Evolutionary conservation across 768 basidiomycete genomes (phyloP).

Genomic region (Pleurotus platypus): DNA sequence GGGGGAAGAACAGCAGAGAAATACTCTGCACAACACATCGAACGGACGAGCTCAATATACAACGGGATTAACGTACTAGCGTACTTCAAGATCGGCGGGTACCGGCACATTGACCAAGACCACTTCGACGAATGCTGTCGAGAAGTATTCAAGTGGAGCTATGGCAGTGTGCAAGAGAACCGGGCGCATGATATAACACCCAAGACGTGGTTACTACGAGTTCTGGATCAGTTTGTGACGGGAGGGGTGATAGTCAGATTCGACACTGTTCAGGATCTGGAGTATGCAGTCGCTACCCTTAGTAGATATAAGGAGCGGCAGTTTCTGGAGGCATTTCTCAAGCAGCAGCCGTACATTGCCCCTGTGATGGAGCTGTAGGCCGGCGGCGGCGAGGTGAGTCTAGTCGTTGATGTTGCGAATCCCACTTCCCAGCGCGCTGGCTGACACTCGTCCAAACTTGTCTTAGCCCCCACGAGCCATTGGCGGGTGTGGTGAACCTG

Average conservation of each 20-base stretch:
- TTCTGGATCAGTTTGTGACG: neutral
- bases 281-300: neutral
- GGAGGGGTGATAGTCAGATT: constrained; percentile 3
- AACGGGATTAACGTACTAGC: constrained; percentile 3
- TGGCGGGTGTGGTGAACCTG: neutral
- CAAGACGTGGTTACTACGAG: constrained; percentile 5
- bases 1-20: constrained; percentile 9
- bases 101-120: neutral
- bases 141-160: constrained; percentile 2
- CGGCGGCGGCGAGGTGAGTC: neutral
- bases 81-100: constrained; percentile 6
- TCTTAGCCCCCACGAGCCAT: neutral
- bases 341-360: constrained; percentile 5
- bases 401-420: neutral
- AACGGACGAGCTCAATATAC: neutral
- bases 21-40: constrained; percentile 4
- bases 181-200: constrained; percentile 7
- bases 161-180: constrained; percentile 4
- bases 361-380: constrained; percentile 5
- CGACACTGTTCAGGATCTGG: constrained; percentile 3
- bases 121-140: constrained; percentile 4
- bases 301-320: constrained; percentile 5
- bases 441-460: too few relatives aligned
- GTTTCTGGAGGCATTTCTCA: constrained; percentile 6
- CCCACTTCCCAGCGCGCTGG: too few relatives aligned